Evolutionary conservation across 768 basidiomycete species (phyloP), one percentile per base, ranked within the genome.

Genomic region (Peribolospora baueri): DNA sequence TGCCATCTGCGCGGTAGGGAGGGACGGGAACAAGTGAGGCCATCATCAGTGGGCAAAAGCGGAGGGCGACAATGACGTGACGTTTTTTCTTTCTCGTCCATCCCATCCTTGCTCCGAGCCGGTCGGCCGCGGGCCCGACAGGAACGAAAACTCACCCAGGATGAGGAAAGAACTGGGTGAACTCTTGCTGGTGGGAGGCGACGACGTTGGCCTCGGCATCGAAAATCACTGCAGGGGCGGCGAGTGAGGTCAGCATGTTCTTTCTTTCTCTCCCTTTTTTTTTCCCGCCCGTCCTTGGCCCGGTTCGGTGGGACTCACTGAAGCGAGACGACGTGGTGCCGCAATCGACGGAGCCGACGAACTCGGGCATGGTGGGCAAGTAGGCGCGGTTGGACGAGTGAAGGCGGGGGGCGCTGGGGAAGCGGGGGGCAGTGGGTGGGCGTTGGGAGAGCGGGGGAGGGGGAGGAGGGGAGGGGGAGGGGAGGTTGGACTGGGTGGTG

Each of bases 141-240:
- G 25, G n/a, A 37, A 37, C 3, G 54, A 42, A 54, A n/a, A 60
- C 73, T 60, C 56, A 81, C 79, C 85, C 84, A 3, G 88, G 84
- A 64, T 84, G 73, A 3, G 83, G 83, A 63, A 86, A 86, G 67
- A 90, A 86, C 65, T 95, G 90, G 49, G 84, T 78, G 65, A 95
- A 95, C 68, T 97, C 91, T 9, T 79, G 72, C 68, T 97, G 91
- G 64, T 84, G 78, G 67, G 86, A 78, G 3, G 82, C 82, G 56
- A 95, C 70, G 61, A 93, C 83, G 63, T 87, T 75, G 37, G 90
- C 88, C 62, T 82, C 69, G 62, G 79, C 72, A 71, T 93, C 80
- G 64, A 93, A 91, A 56, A 93, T 69, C 62, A 93, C 86, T 68
- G 90, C 91, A 51, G 88, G 78, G 25, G 84, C 82, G 10, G 86